Evolutionary conservation across 441 rosid genomes (phyloP), one percentile per base, ranked within the genome.

Genomic region (Codiaeum variegatum): DNA sequence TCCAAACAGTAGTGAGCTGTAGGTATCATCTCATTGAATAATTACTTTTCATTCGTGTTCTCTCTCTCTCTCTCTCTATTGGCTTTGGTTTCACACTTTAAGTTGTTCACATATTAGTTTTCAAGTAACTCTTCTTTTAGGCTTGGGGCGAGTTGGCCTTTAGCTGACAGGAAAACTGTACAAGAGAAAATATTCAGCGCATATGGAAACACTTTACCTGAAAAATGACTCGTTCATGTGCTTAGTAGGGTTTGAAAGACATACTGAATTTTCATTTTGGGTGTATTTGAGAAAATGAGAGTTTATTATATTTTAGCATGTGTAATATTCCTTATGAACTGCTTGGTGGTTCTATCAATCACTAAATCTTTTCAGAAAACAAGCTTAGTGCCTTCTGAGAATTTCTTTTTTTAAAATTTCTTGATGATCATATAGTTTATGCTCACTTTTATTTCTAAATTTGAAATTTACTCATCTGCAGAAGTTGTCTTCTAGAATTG

Each of bases 1-100:
- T 34, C 58, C 66, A 61, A 36, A 69, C 44, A 72, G 62, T 34
- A 36, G 46, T 23, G 52, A 60, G 52, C 49, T 72, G 29, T 49
- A 36, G 16, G 16, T 54, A 63, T 52, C 67, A 64, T 28, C 31
- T 18, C 21, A 47, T 71, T 64, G 66, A 76, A 64, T 26, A 13
- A 42, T 49, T 26, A 46, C 5, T 44, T 55, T 38, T 61, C 3
- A 34, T 68, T 38, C 56, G 26, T 29, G 21, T 40, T 70, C 24
- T 19, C 1, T 56, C 32, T 31, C 32, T 31, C 40, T 70, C 24
- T 19, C 1, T 56, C 32, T 31, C 32, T 6, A 11, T 70, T 26
- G 8, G 21, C 31, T 36, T 38, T 63, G 18, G 16, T 47, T 71
- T 47, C 15, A 6, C 19, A 52, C 36, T 34, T 51, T 32, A 34